These are phyloP conservation scores for Syzygium syzygioides DNA, from an alignment of 441 rosid species.

Conservation along the genomic window DNA sequence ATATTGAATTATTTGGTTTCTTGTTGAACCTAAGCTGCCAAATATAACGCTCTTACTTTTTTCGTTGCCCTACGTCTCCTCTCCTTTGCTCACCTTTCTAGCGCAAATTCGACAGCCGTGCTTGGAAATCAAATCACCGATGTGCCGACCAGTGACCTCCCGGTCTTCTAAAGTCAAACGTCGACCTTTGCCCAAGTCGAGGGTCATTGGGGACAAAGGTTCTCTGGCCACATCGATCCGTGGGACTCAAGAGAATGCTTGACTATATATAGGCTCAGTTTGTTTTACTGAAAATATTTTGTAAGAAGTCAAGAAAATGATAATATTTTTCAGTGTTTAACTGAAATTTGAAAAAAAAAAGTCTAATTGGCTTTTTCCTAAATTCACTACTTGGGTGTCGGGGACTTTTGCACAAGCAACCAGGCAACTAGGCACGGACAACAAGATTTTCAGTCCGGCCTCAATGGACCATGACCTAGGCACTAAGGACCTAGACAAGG, in stretches of 20 bases:
- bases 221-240: background rate
- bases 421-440: too few species aligned
- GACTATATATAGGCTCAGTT: background rate
- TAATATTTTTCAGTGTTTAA: too few species aligned
- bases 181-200: background rate
- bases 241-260: background rate
- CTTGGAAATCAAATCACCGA: background rate
- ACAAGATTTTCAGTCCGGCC: too few species aligned
- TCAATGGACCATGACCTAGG: too few species aligned
- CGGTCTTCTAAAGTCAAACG: background rate
- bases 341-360: too few species aligned
- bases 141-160: background rate
- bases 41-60: conserved; percentile 1
- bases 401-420: too few species aligned
- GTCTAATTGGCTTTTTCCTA: too few species aligned
- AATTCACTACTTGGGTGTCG: too few species aligned
- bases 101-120: background rate
- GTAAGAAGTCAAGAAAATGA: too few species aligned
- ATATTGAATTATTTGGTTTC: background rate
- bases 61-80: background rate
- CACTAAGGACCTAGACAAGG: too few species aligned
- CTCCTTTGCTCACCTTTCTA: background rate
- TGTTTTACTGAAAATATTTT: too few species aligned
- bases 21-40: conserved; percentile 22
- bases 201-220: background rate